A percentile compares a stretch with the other conserved stretches of the same genome.
phyloP scores from a whole-genome alignment of 1,284 basidiomycete species.

The Puccinia hordei region DNA sequence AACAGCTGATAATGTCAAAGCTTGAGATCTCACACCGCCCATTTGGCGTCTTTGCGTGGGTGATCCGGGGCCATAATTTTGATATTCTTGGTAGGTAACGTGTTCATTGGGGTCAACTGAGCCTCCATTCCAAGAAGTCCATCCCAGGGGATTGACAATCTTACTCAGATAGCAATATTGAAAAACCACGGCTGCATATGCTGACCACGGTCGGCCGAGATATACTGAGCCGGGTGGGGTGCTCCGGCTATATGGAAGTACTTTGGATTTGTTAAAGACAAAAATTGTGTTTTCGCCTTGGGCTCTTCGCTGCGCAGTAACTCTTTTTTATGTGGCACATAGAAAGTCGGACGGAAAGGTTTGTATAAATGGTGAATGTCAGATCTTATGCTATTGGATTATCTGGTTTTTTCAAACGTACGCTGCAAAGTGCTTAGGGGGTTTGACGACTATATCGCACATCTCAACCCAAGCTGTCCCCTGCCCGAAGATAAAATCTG shows the following conservation, averaged over 20 bases:
- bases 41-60: slow-evolving; percentile 1
- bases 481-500: slow-evolving; percentile 44
- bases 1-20: background rate
- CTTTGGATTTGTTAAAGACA: slow-evolving; percentile 25
- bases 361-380: background rate
- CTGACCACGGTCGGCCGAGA: slow-evolving; percentile 32
- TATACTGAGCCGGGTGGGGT: slow-evolving; percentile 1
- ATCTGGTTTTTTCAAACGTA: background rate
- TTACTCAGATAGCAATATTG: slow-evolving; percentile 19
- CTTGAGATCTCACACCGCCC: background rate
- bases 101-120: background rate
- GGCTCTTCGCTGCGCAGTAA: slow-evolving; percentile 21
- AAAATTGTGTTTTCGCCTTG: background rate
- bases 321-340: background rate
- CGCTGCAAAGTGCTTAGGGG: background rate
- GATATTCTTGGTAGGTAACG: slow-evolving; percentile 24
- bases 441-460: slow-evolving; percentile 5
- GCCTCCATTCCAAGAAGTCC: slow-evolving; percentile 24
- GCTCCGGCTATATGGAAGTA: background rate
- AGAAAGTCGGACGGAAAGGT: background rate
- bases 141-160: slow-evolving; percentile 37
- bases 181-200: slow-evolving; percentile 16
- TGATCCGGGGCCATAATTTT: slow-evolving; percentile 25
- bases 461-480: slow-evolving; percentile 33
- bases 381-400: background rate